Evolutionary conservation across 164 flowering plant species (phyloP).

Genomic region (Stephania japonica): DNA sequence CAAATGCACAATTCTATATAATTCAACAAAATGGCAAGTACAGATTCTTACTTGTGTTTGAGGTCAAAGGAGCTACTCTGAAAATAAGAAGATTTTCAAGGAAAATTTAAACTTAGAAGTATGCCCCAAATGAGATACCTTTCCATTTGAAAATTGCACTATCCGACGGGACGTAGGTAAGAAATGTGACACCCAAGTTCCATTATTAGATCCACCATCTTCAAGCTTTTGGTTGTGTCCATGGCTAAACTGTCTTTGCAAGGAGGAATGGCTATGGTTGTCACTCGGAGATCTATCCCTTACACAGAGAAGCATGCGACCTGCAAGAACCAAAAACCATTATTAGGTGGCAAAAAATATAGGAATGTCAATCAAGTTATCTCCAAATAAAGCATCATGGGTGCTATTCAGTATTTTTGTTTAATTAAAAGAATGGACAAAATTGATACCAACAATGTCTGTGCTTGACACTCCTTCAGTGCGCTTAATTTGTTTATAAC

Average conservation of each 20-base stretch:
- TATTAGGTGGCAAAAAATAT: conserved; percentile 4
- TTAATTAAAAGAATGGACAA: conserved; percentile 3
- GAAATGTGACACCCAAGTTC: conserved; percentile 85
- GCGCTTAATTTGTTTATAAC: conserved; percentile 96
- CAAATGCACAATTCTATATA: neutral
- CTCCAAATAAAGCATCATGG: neutral
- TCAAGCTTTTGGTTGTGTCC: conserved; percentile 82
- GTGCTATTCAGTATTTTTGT: neutral
- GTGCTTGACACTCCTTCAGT: conserved; percentile 99
- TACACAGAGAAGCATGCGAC: conserved; percentile 97
- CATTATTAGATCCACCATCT: conserved; percentile 69
- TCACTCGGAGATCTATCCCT: conserved; percentile 77
- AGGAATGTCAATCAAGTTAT: neutral
- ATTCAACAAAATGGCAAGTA: no score
- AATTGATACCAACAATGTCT: conserved; percentile 81
- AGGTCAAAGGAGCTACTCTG: no score
- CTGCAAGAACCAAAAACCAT: conserved; percentile 29
- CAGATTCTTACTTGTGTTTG: no score
- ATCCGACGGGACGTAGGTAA: conserved; percentile 94
- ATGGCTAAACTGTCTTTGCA: conserved; percentile 95
- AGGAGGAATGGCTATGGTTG: conserved; percentile 61
- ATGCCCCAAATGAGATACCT: conserved; percentile 33
- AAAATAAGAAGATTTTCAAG: no score
- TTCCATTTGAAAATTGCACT: conserved; percentile 96
- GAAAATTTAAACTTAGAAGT: no score